Evolutionary conservation across 2,329 filamentous ascomycete genomes (phyloP), one percentile per base, ranked within the genome.

Genomic region (Akanthomyces muscarius): DNA sequence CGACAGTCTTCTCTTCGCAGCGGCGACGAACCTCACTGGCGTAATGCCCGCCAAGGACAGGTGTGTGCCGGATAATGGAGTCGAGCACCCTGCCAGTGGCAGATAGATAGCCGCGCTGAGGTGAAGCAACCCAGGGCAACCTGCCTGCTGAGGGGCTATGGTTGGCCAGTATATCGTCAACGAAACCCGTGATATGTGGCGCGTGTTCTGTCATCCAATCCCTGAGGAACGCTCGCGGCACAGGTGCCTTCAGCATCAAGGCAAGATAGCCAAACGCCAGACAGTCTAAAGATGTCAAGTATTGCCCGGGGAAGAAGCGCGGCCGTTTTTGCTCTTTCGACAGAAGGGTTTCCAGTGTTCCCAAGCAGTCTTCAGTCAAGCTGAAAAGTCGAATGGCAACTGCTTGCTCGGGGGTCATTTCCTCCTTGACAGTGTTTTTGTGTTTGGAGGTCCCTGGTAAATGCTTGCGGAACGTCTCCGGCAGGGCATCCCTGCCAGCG

Each of bases 251-350:
- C 25, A 89, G 78, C 79, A 95, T 89, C 56, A 97, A 77, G 2
- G 86, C 83, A 42, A 98, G 78, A 72, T 96, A 96, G 13, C 88
- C 95, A 69, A 91, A 85, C 0, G 86, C 88, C 53, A 97, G 74
- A 71, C 91, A 97, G 74, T 97, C 93, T 28, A 96, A 65, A 25
- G 68, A 75, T 0, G 75, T 73, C 4, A 72, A 51, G 16, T 64
- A 51, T 0, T 65, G 64, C 1, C 64, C 62, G 2, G 65, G 44
- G 54, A 77, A 74, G 66, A 78, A 77, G 30, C 70, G 66, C n/a
- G 77, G 59, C 3, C 56, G 28, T 52, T 68, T 66, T 25, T 69
- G 66, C n/a, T 69, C 63, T 5, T 56, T 53, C 1, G 68, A 64
- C 47, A 79, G 63, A 11, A 91, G 78, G 44, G 86, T 82, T 60